Percentiles rank a stretch among this genome's conserved stretches.
phyloP scores from a whole-genome alignment of 768 basidiomycete genomes.

The Cubamyces lactineus region DNA sequence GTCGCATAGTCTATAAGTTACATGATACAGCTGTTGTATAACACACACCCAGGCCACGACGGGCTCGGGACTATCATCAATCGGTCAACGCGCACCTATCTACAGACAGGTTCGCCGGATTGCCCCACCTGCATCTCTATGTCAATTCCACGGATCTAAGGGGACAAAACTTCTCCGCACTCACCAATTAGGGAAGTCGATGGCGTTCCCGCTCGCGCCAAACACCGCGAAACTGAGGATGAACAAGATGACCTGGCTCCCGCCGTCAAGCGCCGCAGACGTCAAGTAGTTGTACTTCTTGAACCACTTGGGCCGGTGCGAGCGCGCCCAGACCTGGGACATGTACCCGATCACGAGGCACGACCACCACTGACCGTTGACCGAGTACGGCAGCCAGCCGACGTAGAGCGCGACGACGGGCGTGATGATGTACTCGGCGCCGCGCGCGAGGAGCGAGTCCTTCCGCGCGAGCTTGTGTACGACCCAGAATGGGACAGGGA shows the following conservation, averaged over 20 bases:
- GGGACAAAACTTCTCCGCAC: too few species aligned
- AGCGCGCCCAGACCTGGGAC: constrained; percentile 54
- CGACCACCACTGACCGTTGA: constrained; percentile 59
- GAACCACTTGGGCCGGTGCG: constrained; percentile 48
- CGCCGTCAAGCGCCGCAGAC: constrained; percentile 54
- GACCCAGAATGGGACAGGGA: constrained; percentile 54
- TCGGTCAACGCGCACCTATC: constrained; percentile 37
- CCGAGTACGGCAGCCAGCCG: constrained; percentile 50
- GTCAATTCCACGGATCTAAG: too few species aligned
- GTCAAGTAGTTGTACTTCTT: constrained; percentile 53
- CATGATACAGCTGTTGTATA: neutral
- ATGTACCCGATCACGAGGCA: constrained; percentile 53
- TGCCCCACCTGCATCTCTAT: constrained; percentile 43
- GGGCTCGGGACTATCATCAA: neutral
- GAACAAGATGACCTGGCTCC: constrained; percentile 52
- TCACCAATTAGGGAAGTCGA: constrained; percentile 53
- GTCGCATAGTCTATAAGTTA: neutral
- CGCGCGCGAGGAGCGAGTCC: constrained; percentile 37
- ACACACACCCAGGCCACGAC: neutral
- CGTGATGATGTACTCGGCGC: constrained; percentile 48
- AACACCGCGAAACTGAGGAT: constrained; percentile 46
- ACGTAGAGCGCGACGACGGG: constrained; percentile 46
- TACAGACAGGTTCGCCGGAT: constrained; percentile 42
- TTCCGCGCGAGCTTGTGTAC: constrained; percentile 43
- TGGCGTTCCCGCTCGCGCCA: constrained; percentile 46